Base-by-base conservation (phyloP, 2,329 filamentous ascomycete genomes). In the Colletotrichum kahawae region DNA sequence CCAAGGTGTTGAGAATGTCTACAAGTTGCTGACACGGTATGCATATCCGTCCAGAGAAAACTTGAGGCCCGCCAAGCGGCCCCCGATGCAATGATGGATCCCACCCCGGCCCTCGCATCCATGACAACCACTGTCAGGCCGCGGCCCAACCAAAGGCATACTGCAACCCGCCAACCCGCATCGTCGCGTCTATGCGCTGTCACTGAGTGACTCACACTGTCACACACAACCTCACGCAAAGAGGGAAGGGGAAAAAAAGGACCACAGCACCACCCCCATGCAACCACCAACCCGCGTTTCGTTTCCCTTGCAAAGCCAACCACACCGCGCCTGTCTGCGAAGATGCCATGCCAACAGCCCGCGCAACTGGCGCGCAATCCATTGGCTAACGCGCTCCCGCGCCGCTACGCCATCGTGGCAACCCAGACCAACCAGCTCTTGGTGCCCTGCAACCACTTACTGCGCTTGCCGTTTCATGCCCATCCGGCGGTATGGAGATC, bases 331-430 rank as follows among this genome's bases (percentile, higher is more conserved):
- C 43, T 51, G 43, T 51, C 43, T 51, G 12, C 43, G 43, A 51
- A 51, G 48, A 75, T 75, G 69, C 72, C 56, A 67, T 56, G 72
- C 63, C 72, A 72, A 67, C 72, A 72, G 56, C 38, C 72, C 69
- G 63, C 63, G 56, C 69, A 27, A 33, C 63, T 72, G 69, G 43
- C 72, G 72, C 43, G 63, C 56, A 18, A 68, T 72, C 63, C 69
- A 75, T 75, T 75, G 72, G 72, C 69, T 51, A 48, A 64, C 69
- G 43, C 69, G 33, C 62, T 72, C 69, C 63, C 69, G 57, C 56
- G 38, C n/a, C 67, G 72, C 69, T 57, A 70, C 72, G 57, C 27
- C 57, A 24, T 51, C 43, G 43, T 51, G 43, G 43, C 43, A 51
- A 51, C 43, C 43, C 43, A 51, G 43, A 51, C 43, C 43, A 51